Base-by-base conservation (phyloP, 164 flowering plant genomes). In the Platanus orientalis region DNA sequence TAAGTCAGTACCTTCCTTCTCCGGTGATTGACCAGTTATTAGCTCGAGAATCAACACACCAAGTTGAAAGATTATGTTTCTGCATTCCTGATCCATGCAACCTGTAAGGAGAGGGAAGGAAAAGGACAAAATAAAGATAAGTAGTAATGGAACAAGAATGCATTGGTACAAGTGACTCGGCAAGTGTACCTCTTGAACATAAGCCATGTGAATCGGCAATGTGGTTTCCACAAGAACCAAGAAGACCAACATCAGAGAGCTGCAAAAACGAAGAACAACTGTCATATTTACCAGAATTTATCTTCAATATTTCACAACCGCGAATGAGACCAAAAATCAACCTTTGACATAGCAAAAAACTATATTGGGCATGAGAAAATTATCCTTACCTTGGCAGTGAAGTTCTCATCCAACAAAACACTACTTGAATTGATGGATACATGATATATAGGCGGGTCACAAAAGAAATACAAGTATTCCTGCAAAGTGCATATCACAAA, bases 11-110 rank as follows among this genome's bases (percentile, higher is more conserved):
- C 83, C 85, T 50, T 80, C 88, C 29, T 78, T 67, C 39, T 76
- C 88, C 19, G 89, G 78, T 56, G 85, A 84, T 68, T 89, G 96
- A 25, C 97, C 97, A 16, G 97, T 91, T 54, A 91, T 69, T 57
- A 89, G 83, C 78, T 91, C 97, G 40, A 91, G 79, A 60, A 90
- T 73, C 61, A 90, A 78, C 69, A 84, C 73, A 0, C 97, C 97
- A 32, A 86, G 90, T 73, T 90, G 91, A 69, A 82, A 84, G 7
- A 88, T 69, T 5, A 81, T 60, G 67, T 76, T 70, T 13, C 69
- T 69, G 59, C 77, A 63, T 50, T 73, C 78, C 57, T 77, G 78
- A 36, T 67, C 76, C 45, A 60, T 60, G 54, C 73, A 68, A 39
- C 79, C 89, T 84, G 77, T 63, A 68, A 54, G 24, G 44, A 29